These are phyloP conservation scores for Polyporus arcularius DNA, from an alignment of 768 basidiomycete species.

Conservation along the genomic window DNA sequence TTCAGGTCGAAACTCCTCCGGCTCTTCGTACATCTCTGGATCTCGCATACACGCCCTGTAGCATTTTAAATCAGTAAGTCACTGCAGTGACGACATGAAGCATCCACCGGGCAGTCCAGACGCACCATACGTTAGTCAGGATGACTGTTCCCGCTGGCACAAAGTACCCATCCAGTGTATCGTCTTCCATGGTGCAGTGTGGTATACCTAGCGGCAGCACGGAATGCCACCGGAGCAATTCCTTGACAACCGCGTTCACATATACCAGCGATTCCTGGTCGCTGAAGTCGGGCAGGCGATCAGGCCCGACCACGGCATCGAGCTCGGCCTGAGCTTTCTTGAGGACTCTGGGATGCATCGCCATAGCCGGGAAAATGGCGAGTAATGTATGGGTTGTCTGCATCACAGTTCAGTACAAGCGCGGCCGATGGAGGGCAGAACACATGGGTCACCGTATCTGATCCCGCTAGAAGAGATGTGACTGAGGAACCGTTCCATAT, in stretches of 20 bases:
- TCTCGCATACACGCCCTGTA: slow-evolving; percentile 54
- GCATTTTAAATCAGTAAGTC: not conserved
- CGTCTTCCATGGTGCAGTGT: slow-evolving; percentile 39
- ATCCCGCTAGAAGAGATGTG: too few relatives aligned
- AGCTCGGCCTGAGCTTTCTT: slow-evolving; percentile 18
- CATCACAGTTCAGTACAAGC: too few relatives aligned
- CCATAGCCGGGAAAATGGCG: slow-evolving; percentile 6
- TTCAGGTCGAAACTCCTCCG: slow-evolving; percentile 50
- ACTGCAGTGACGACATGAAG: not conserved
- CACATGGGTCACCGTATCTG: too few relatives aligned
- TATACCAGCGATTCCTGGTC: slow-evolving; percentile 18
- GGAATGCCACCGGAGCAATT: slow-evolving; percentile 15
- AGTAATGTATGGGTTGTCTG: not conserved
- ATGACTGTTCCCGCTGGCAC: slow-evolving; percentile 35
- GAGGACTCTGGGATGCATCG: slow-evolving; percentile 13
- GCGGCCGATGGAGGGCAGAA: too few relatives aligned
- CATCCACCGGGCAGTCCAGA: not conserved
- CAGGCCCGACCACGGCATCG: slow-evolving; percentile 15
- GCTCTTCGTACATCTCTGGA: slow-evolving; percentile 45
- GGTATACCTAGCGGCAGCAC: slow-evolving; percentile 7
- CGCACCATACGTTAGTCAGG: slow-evolving; percentile 19
- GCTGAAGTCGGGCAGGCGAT: slow-evolving; percentile 15
- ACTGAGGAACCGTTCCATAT: too few relatives aligned
- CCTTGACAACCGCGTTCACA: slow-evolving; percentile 18
- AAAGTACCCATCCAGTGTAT: slow-evolving; percentile 40